Evolutionary conservation across 2,329 filamentous ascomycete genomes (phyloP).

Genomic region (Botrytis hyacinthi): DNA sequence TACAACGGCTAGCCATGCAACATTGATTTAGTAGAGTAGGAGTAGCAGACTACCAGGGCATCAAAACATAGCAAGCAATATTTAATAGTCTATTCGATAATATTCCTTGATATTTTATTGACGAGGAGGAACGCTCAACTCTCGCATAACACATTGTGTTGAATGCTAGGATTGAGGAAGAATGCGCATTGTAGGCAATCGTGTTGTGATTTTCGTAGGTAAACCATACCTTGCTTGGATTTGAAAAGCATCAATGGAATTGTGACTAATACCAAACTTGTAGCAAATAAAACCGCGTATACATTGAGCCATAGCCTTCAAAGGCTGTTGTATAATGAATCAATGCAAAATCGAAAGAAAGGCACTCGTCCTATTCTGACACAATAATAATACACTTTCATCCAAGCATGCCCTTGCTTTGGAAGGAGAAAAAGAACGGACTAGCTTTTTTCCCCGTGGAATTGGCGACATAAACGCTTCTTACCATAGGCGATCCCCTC

Average conservation of each 20-base stretch:
- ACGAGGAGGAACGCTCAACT: neutral
- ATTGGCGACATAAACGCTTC: constrained; percentile 9
- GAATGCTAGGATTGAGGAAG: neutral
- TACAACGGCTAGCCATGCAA: neutral
- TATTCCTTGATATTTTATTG: neutral
- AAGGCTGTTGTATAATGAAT: neutral
- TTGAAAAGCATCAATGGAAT: neutral
- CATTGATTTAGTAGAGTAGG: neutral
- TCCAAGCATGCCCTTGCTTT: constrained; percentile 11
- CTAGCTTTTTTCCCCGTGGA: constrained; percentile 7
- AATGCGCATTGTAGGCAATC: neutral
- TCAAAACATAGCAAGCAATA: constrained; percentile 4
- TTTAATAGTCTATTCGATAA: neutral
- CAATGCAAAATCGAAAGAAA: constrained; percentile 5
- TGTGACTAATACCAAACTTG: neutral
- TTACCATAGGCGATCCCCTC: constrained; percentile 1
- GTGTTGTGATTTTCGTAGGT: neutral
- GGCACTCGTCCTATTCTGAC: neutral
- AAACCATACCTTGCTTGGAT: neutral
- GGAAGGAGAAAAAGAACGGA: neutral
- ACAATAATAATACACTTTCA: neutral
- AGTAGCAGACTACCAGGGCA: neutral
- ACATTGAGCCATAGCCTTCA: neutral
- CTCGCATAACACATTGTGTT: constrained; percentile 5
- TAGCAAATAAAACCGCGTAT: neutral